A percentile compares a stretch with the other conserved stretches of the same genome.
Evolutionary conservation across 768 basidiomycete species (phyloP).

Genomic region (Termitomyces sp.): DNA sequence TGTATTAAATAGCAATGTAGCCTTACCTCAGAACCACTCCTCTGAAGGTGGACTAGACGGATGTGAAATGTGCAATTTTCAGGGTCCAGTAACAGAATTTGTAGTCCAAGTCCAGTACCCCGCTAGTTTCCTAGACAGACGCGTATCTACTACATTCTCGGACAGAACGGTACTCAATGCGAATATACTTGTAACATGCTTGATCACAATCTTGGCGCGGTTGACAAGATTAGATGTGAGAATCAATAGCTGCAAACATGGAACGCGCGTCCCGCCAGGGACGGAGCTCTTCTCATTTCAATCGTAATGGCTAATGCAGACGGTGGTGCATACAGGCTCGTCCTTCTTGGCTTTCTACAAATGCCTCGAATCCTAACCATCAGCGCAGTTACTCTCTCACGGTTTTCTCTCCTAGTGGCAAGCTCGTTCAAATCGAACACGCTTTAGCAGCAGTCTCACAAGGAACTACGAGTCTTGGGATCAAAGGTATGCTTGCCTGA

Average conservation of each 20-base stretch:
- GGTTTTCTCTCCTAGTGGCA: constrained; percentile 98
- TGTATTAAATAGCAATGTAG: constrained; percentile 31
- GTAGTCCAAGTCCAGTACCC: not conserved
- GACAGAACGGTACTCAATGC: no score
- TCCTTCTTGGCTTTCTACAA: constrained; percentile 11
- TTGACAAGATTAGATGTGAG: constrained; percentile 5
- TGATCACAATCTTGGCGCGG: not conserved
- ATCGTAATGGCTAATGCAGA: constrained; percentile 70
- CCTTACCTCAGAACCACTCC: constrained; percentile 87
- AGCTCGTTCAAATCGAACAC: constrained; percentile 99
- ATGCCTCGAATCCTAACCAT: constrained; percentile 6
- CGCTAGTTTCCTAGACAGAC: no score
- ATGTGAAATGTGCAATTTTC: not conserved
- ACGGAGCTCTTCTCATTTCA: constrained; percentile 5
- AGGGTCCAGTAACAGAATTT: not conserved
- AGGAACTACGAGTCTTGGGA: constrained; percentile 95
- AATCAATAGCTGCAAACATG: constrained; percentile 14
- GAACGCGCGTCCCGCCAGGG: constrained; percentile 19
- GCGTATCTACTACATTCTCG: no score
- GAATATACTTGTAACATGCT: no score
- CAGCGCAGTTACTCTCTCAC: constrained; percentile 89
- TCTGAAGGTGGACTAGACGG: constrained; percentile 29
- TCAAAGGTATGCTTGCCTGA: constrained; percentile 72
- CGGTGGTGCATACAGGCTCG: constrained; percentile 74
- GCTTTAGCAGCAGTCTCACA: constrained; percentile 94